Evolutionary conservation across 1,284 basidiomycete genomes (phyloP).

Genomic region (Melanopsichium pennsylvanicum): DNA sequence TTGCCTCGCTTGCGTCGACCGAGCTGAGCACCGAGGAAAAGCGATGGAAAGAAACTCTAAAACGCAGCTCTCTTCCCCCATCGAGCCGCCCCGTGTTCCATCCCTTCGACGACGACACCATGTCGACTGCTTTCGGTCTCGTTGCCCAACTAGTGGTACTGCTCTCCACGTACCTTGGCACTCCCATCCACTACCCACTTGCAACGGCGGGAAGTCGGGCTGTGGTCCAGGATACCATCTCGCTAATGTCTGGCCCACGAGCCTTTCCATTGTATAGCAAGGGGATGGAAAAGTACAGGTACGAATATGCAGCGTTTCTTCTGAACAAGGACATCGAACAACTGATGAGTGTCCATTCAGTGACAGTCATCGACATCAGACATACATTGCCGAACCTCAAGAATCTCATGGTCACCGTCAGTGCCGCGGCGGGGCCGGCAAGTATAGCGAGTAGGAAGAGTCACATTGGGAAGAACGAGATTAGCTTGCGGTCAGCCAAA

Average conservation of each 20-base stretch:
- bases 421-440: constrained; percentile 37
- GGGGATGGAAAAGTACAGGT: constrained; percentile 93
- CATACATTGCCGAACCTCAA: constrained; percentile 97
- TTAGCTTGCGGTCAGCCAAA: constrained; percentile 17
- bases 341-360: constrained; percentile 56
- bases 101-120: constrained; percentile 46
- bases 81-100: constrained; percentile 27
- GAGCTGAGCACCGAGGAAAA: constrained; percentile 36
- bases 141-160: constrained; percentile 60
- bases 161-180: constrained; percentile 54
- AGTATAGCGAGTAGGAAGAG: constrained; percentile 34
- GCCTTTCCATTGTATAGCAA: constrained; percentile 81
- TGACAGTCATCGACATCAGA: constrained; percentile 83
- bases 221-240: constrained; percentile 59
- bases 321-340: constrained; percentile 94
- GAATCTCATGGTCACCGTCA: constrained; percentile 84
- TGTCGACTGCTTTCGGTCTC: constrained; percentile 54
- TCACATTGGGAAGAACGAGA: constrained; percentile 45
- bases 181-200: constrained; percentile 58
- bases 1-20: constrained; percentile 18
- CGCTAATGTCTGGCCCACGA: constrained; percentile 60
- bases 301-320: constrained; percentile 96
- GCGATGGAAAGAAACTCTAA: constrained; percentile 27
- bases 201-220: constrained; percentile 58
- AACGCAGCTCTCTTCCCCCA: constrained; percentile 1